Evolutionary conservation across 805 yeast species (phyloP).

Genomic region (Wickerhamiella occidentalis): DNA sequence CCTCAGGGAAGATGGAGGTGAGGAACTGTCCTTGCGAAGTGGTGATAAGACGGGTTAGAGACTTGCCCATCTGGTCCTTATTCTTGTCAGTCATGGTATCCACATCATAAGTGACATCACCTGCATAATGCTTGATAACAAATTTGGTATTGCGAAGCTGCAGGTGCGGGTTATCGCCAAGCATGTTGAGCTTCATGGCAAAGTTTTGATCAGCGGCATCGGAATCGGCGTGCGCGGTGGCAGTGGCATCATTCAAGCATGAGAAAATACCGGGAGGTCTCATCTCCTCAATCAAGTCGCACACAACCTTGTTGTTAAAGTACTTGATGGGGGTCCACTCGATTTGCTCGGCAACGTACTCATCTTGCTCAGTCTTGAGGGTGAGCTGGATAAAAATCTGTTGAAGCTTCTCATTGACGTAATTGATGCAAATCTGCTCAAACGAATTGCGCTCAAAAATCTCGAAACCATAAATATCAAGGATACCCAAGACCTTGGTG

Average conservation of each 20-base stretch:
- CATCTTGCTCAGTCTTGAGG: constrained; percentile 94
- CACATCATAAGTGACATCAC: constrained; percentile 91
- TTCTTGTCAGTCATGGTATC: constrained; percentile 90
- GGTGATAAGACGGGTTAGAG: constrained; percentile 64
- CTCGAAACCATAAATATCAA: constrained; percentile 94
- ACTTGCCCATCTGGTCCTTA: constrained; percentile 86
- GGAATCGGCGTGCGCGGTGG: constrained; percentile 97
- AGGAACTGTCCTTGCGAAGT: constrained; percentile 60
- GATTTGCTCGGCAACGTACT: constrained; percentile 87
- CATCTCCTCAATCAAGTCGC: constrained; percentile 86
- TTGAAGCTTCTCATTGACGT: constrained; percentile 90
- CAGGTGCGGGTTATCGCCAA: constrained; percentile 72
- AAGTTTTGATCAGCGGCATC: constrained; percentile 94
- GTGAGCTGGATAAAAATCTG: constrained; percentile 95
- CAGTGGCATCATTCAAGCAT: constrained; percentile 90
- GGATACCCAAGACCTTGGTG: constrained; percentile 62
- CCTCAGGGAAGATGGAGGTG: constrained; percentile 46
- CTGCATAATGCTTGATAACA: constrained; percentile 91
- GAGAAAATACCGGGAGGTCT: constrained; percentile 97
- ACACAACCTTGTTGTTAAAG: constrained; percentile 90
- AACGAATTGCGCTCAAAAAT: constrained; percentile 90
- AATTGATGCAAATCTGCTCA: constrained; percentile 90
- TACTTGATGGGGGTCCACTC: constrained; percentile 96
- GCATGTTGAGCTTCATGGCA: constrained; percentile 79
- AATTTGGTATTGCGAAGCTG: constrained; percentile 82